Conservation (phyloP, 2,329 filamentous ascomycete species). For the Arthrobotrys conoides region DNA sequence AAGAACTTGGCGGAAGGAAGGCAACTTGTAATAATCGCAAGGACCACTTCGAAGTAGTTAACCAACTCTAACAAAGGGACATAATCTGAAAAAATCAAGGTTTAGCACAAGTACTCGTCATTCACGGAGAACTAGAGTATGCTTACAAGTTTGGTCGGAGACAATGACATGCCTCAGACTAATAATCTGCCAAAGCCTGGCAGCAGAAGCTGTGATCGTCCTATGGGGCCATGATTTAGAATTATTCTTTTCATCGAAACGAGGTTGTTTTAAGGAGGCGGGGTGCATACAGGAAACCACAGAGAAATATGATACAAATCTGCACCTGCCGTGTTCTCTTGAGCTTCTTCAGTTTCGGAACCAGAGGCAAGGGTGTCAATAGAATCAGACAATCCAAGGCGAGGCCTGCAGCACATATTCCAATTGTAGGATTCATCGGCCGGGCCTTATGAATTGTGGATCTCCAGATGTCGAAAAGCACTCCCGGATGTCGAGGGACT, state of each 20-base stretch:
- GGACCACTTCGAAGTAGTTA: slow-evolving; percentile 54
- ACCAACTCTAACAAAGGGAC: slow-evolving; percentile 51
- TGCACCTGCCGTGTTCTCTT: slow-evolving; percentile 32
- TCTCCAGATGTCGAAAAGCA: slow-evolving; percentile 58
- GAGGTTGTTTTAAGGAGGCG: neutral
- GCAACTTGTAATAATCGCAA: slow-evolving; percentile 50
- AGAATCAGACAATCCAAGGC: slow-evolving; percentile 52
- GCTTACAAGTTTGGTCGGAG: slow-evolving; percentile 54
- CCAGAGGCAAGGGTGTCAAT: slow-evolving; percentile 49
- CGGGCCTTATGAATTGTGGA: slow-evolving; percentile 45
- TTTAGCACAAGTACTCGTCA: neutral
- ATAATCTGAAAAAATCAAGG: slow-evolving; percentile 28
- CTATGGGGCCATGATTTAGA: slow-evolving; percentile 20
- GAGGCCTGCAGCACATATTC: slow-evolving; percentile 47
- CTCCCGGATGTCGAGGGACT: slow-evolving; percentile 45
- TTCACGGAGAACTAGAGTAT: neutral
- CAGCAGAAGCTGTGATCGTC: slow-evolving; percentile 54
- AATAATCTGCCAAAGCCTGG: slow-evolving; percentile 48
- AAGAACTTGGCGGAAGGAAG: slow-evolving; percentile 56
- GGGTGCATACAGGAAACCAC: slow-evolving; percentile 46
- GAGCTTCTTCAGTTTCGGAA: slow-evolving; percentile 49
- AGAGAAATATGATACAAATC: slow-evolving; percentile 53
- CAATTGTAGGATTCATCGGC: slow-evolving; percentile 51
- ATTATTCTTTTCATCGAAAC: neutral
- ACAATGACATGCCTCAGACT: slow-evolving; percentile 42